Evolutionary conservation across 2,329 filamentous ascomycete genomes (phyloP).

Genomic region (Trichophyton simii): DNA sequence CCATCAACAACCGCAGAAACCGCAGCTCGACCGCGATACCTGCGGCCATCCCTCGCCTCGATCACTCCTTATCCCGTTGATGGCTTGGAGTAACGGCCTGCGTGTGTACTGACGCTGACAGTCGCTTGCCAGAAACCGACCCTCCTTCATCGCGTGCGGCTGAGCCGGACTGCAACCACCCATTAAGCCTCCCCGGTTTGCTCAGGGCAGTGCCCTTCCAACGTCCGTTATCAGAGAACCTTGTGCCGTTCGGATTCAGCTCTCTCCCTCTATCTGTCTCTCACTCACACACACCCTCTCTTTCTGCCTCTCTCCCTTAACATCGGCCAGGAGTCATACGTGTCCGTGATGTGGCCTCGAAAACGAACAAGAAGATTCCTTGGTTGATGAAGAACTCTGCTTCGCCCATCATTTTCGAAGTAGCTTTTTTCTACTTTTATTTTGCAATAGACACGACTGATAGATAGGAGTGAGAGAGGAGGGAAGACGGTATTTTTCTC

Average conservation of each 20-base stretch:
- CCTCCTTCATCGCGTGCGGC: conserved; percentile 1
- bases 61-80: background rate
- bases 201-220: background rate
- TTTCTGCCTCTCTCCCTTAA: too few relatives aligned
- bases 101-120: background rate
- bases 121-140: background rate
- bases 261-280: background rate
- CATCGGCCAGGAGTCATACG: background rate
- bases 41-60: background rate
- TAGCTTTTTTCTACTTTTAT: background rate
- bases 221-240: background rate
- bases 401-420: background rate
- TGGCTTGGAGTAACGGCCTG: background rate
- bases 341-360: conserved; percentile 34
- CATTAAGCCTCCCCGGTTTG: background rate
- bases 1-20: background rate
- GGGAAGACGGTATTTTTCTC: background rate
- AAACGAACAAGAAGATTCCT: conserved; percentile 33
- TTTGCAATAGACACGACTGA: background rate
- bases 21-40: background rate
- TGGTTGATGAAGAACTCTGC: conserved; percentile 20
- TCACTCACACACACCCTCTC: too few relatives aligned
- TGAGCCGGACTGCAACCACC: background rate
- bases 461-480: background rate
- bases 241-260: too few relatives aligned